Percentiles rank a stretch among this genome's conserved stretches.
Evolutionary conservation across 2,329 filamentous ascomycete genomes (phyloP).

Genomic region (Fusarium sp.): DNA sequence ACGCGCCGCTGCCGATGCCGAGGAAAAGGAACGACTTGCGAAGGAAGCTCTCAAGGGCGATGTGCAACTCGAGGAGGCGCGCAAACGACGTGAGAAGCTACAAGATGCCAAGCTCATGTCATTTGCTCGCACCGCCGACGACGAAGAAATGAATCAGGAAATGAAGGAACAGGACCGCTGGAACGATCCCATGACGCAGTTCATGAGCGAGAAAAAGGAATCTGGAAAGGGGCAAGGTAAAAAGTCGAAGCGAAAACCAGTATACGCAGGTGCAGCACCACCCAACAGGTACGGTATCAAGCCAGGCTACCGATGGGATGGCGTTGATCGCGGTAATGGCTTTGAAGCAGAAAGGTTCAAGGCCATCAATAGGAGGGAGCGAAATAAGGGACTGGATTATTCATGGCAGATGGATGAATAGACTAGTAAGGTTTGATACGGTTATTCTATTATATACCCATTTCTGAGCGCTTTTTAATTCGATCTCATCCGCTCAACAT

Average conservation of each 20-base stretch:
- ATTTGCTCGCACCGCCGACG: slow-evolving; percentile 84
- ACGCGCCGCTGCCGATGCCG: slow-evolving; percentile 72
- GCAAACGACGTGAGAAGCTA: slow-evolving; percentile 74
- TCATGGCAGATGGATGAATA: slow-evolving; percentile 97
- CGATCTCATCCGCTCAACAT: background rate
- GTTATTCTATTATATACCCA: slow-evolving; percentile 46
- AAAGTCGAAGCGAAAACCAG: slow-evolving; percentile 65
- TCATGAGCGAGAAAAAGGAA: slow-evolving; percentile 69
- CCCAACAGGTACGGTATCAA: slow-evolving; percentile 95
- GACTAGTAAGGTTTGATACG: slow-evolving; percentile 31
- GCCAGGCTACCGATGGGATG: slow-evolving; percentile 96
- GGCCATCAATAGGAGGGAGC: slow-evolving; percentile 81
- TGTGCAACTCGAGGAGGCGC: slow-evolving; percentile 80
- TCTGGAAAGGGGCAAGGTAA: slow-evolving; percentile 48
- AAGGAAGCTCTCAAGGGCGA: slow-evolving; percentile 84
- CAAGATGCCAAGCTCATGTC: slow-evolving; percentile 86
- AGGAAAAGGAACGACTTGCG: slow-evolving; percentile 77
- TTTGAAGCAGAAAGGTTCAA: slow-evolving; percentile 96
- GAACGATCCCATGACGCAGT: slow-evolving; percentile 93
- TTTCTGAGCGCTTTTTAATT: slow-evolving; percentile 27
- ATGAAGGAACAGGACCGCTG: slow-evolving; percentile 82
- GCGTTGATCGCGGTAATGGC: slow-evolving; percentile 92
- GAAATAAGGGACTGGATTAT: slow-evolving; percentile 86
- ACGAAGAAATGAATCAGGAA: slow-evolving; percentile 87
- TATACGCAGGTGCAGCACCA: slow-evolving; percentile 83